Percentiles rank a stretch among this genome's conserved stretches.
phyloP scores from a whole-genome alignment of 257 asterid species.

The Dorcoceras hygrometricum region DNA sequence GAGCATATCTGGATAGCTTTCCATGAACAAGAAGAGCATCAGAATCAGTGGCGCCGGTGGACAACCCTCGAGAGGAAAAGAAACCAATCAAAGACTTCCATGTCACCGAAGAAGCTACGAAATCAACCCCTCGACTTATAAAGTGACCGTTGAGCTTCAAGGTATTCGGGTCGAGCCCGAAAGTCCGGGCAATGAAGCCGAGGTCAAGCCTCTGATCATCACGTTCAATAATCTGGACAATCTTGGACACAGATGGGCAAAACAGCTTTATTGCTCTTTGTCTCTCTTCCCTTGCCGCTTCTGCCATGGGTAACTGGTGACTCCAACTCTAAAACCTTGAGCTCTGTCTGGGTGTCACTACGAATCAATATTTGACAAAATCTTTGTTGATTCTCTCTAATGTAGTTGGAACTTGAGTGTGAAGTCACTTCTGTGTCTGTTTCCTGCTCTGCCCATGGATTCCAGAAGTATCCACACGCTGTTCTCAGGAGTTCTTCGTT shows the following conservation, averaged over 20 bases:
- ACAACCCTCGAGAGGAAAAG: conserved; percentile 65
- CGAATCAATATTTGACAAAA: no score
- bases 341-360: no score
- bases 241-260: conserved; percentile 51
- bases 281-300: conserved; percentile 29
- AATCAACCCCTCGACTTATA: conserved; percentile 69
- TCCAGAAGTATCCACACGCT: no score
- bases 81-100: conserved; percentile 80
- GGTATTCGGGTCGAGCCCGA: conserved; percentile 68
- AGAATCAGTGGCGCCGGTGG: conserved; percentile 60
- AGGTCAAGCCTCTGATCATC: conserved; percentile 72
- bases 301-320: conserved; percentile 23
- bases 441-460: no score
- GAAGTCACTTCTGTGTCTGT: no score
- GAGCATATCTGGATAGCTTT: conserved; percentile 52
- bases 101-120: conserved; percentile 77
- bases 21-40: conserved; percentile 61
- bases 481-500: no score
- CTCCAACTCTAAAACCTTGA: not conserved
- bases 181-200: conserved; percentile 65
- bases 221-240: conserved; percentile 39
- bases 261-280: conserved; percentile 42
- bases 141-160: conserved; percentile 86
- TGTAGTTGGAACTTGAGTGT: no score
- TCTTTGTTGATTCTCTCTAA: no score